Evolutionary conservation across 2,329 filamentous ascomycete species (phyloP).

Genomic region (Penicillium sp.): DNA sequence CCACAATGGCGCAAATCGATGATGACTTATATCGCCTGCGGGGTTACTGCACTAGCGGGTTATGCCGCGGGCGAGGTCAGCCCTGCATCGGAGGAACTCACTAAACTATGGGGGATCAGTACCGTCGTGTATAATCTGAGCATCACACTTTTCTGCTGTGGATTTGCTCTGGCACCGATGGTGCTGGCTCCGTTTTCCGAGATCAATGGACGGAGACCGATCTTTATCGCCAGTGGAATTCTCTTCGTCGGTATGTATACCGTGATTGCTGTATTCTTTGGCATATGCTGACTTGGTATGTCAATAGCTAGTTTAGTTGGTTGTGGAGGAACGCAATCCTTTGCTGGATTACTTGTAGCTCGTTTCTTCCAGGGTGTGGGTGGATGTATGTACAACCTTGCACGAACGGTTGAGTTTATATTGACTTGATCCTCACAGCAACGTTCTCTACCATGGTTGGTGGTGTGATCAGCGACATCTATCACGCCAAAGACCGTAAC

Average conservation of each 20-base stretch:
- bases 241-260: conserved; percentile 58
- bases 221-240: conserved; percentile 72
- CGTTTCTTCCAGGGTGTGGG: conserved; percentile 77
- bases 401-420: not conserved
- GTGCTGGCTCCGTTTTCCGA: conserved; percentile 83
- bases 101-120: conserved; percentile 62
- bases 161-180: conserved; percentile 84
- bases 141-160: conserved; percentile 77
- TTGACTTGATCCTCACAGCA: conserved; percentile 21
- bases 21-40: conserved; percentile 70
- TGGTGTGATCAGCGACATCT: conserved; percentile 87
- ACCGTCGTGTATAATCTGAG: conserved; percentile 67
- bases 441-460: conserved; percentile 86
- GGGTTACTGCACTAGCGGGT: conserved; percentile 73
- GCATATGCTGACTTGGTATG: conserved; percentile 6
- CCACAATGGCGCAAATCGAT: conserved; percentile 65
- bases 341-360: conserved; percentile 70
- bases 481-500: conserved; percentile 73
- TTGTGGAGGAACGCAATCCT: conserved; percentile 67
- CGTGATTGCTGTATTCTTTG: not conserved
- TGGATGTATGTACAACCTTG: conserved; percentile 55
- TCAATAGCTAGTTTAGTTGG: conserved; percentile 60
- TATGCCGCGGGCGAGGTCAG: conserved; percentile 80
- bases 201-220: conserved; percentile 79
- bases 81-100: conserved; percentile 65